Conservation (phyloP, 2,329 filamentous ascomycete genomes). For the Metarhizium sp. region DNA sequence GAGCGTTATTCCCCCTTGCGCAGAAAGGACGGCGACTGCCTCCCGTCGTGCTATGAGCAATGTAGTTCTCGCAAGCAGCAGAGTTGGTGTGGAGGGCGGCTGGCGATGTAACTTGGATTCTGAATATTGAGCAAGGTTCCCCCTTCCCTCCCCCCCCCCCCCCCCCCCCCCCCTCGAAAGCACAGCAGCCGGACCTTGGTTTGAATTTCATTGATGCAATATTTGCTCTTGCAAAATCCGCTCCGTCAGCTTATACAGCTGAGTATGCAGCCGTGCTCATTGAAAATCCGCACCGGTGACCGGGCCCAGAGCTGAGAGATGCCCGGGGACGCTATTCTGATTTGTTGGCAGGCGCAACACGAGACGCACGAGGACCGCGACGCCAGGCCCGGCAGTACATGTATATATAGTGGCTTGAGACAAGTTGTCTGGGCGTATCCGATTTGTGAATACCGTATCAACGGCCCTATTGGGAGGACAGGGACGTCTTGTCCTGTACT, state of each 20-base stretch:
- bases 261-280: not conserved
- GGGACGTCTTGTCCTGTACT: no score
- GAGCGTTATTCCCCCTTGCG: no score
- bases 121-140: not conserved
- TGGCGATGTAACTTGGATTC: not conserved
- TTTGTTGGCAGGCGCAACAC: not conserved
- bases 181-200: no score
- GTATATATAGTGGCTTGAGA: constrained; percentile 8
- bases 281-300: not conserved
- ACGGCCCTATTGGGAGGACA: no score
- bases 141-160: not conserved
- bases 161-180: no score
- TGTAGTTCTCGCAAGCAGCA: not conserved
- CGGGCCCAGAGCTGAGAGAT: not conserved
- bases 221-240: not conserved
- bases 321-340: not conserved
- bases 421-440: not conserved
- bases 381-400: constrained; percentile 4
- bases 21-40: no score
- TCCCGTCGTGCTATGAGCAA: not conserved
- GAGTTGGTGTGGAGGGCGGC: not conserved
- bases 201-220: not conserved
- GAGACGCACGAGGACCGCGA: not conserved
- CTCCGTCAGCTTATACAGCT: not conserved
- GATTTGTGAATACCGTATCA: no score